These are phyloP conservation scores for Geotrichum aggregatum DNA, from an alignment of 1,139 yeast species.

Conservation along the genomic window DNA sequence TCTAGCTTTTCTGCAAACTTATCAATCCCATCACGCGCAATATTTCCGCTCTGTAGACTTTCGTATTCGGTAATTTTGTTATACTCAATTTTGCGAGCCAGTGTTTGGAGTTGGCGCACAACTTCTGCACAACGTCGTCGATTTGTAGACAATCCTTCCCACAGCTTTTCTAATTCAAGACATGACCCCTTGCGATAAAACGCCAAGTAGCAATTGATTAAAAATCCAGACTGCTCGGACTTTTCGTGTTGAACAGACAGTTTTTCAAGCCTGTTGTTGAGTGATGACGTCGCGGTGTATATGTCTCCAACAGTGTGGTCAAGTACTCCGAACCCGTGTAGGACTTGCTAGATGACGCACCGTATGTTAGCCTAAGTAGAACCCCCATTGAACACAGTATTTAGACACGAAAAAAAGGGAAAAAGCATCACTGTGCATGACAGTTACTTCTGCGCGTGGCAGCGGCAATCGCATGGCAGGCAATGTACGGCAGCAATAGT, in stretches of 20 bases:
- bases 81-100: slow-evolving; percentile 51
- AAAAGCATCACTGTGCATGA: background rate
- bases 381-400: too few species aligned
- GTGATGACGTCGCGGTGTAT: slow-evolving; percentile 60
- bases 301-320: slow-evolving; percentile 52
- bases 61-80: background rate
- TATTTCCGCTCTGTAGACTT: slow-evolving; percentile 40
- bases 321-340: slow-evolving; percentile 52
- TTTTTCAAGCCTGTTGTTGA: slow-evolving; percentile 69
- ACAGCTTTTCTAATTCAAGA: slow-evolving; percentile 44
- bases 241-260: slow-evolving; percentile 75
- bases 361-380: too few species aligned
- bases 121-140: slow-evolving; percentile 65
- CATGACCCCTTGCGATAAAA: slow-evolving; percentile 62
- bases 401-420: too few species aligned
- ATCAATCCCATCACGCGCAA: slow-evolving; percentile 55
- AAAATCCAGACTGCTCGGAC: slow-evolving; percentile 65
- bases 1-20: slow-evolving; percentile 77
- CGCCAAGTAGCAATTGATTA: slow-evolving; percentile 73
- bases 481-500: too few species aligned
- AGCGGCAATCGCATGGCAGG: too few species aligned
- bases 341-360: slow-evolving; percentile 17
- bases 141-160: slow-evolving; percentile 44
- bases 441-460: too few species aligned
- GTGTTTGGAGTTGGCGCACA: slow-evolving; percentile 58